Conservation (phyloP, 202 grass and related monocot species). For the Saccharum hybrid region DNA sequence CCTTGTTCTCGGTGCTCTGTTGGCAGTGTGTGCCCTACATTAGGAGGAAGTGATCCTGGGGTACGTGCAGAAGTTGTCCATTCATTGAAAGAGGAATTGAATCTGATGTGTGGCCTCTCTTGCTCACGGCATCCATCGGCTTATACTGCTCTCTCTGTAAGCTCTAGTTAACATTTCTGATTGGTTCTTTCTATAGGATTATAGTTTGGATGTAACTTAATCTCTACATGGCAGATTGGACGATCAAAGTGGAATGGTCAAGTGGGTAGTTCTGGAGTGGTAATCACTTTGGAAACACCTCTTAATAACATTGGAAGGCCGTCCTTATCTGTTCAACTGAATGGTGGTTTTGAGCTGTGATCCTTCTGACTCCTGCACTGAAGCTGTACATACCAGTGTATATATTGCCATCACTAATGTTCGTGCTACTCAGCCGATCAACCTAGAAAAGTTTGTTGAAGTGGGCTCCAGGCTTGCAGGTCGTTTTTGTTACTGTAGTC, state of each 20-base stretch:
- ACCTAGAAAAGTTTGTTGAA: constrained; percentile 45
- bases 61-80: constrained; percentile 72
- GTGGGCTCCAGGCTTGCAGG: constrained; percentile 44
- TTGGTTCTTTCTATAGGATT: constrained; percentile 12
- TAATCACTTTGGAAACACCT: constrained; percentile 82
- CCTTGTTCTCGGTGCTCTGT: not conserved
- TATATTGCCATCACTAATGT: constrained; percentile 55
- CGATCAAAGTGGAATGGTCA: constrained; percentile 98
- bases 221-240: constrained; percentile 65
- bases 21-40: constrained; percentile 73
- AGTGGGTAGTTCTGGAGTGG: constrained; percentile 85
- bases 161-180: constrained; percentile 24
- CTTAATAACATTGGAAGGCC: constrained; percentile 81
- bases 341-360: constrained; percentile 92
- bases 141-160: constrained; percentile 87
- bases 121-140: constrained; percentile 68
- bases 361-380: not conserved
- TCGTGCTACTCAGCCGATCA: constrained; percentile 4
- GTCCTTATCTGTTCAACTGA: constrained; percentile 86
- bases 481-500: constrained; percentile 42
- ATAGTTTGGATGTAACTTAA: constrained; percentile 13
- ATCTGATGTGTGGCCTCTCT: constrained; percentile 83
- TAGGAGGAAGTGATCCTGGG: constrained; percentile 91
- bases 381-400: constrained; percentile 71
- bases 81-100: constrained; percentile 78